Percentiles rank a stretch among this genome's conserved stretches.
Evolutionary conservation across 208 protist genomes (phyloP).

Genomic region (Phytomonas sp.): DNA sequence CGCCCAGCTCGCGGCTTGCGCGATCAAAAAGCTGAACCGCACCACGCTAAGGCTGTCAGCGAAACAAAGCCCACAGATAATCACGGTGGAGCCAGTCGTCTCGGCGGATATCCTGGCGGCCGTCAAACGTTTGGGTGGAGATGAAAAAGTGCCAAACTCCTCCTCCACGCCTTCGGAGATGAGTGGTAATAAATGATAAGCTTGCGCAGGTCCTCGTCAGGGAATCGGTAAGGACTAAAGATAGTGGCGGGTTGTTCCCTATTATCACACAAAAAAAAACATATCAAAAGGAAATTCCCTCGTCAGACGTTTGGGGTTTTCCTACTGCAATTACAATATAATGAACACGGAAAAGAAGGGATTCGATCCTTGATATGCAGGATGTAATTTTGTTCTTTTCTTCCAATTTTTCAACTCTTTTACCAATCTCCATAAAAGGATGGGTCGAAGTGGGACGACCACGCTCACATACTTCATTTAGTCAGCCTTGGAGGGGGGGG

Average conservation of each 20-base stretch:
- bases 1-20: constrained; percentile 34
- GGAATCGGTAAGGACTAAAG: no score
- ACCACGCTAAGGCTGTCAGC: constrained; percentile 14
- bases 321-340: no score
- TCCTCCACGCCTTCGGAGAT: no score
- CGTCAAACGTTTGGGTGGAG: constrained; percentile 21
- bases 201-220: no score
- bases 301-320: no score
- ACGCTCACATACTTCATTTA: not conserved
- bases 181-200: no score
- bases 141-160: constrained; percentile 1
- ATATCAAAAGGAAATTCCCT: no score
- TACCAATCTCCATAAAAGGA: not conserved
- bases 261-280: no score
- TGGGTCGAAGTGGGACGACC: no score
- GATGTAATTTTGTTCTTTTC: not conserved
- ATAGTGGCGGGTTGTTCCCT: no score
- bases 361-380: not conserved
- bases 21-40: constrained; percentile 37
- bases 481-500: not conserved
- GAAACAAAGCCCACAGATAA: constrained; percentile 5
- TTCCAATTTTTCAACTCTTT: constrained; percentile 3
- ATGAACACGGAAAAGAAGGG: no score
- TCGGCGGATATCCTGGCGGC: constrained; percentile 52
- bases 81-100: constrained; percentile 57